Base-by-base conservation (phyloP, 2,329 filamentous ascomycete genomes). In the Neurospora crassa region DNA sequence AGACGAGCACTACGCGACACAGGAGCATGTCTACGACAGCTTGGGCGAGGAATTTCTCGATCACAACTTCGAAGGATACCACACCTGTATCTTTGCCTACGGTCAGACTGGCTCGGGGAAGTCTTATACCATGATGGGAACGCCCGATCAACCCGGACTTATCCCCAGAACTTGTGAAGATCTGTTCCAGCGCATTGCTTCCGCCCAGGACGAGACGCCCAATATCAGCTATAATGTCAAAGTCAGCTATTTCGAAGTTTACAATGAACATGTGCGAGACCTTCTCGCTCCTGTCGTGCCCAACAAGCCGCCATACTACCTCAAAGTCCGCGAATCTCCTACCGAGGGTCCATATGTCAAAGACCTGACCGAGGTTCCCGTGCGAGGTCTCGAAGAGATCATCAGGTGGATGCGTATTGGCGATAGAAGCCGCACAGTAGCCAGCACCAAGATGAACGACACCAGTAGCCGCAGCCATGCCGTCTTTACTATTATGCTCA, bases 401-500 rank as follows among this genome's bases (percentile, higher is more conserved):
- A 86, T 97, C 81, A 90, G 92, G 47, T 90, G 92, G 81, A 97
- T 99, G 94, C 92, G 91, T 77, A 88, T 90, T 77, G 96, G 96
- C 71, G 96, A 99, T 80, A 84, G 87, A 74, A 97, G 92, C 71
- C 90, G 96, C 68, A 98, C 96, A 0, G 91, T 89, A 24, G 96
- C 96, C 16, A 94, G 92, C 79, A 99, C 96, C 72, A 98, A 97
- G 83, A 99, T 99, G 96, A 99, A 99, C 82, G 96, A 99, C 81
- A 98, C 95, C 2, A 97, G 93, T 70, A 97, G 93, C 74, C 92
- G 96, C 80, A 97, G 94, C 74, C 96, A 99, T 79, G 94, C 96
- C 8, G 96, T 99, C 71, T 99, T 99, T 81, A 99, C 96, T 40
- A 96, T 99, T 76, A 96, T 97, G 83, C 86, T 99, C 72, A 97